Conservation (phyloP, 345 rosid species). For the Citrus inodora region DNA sequence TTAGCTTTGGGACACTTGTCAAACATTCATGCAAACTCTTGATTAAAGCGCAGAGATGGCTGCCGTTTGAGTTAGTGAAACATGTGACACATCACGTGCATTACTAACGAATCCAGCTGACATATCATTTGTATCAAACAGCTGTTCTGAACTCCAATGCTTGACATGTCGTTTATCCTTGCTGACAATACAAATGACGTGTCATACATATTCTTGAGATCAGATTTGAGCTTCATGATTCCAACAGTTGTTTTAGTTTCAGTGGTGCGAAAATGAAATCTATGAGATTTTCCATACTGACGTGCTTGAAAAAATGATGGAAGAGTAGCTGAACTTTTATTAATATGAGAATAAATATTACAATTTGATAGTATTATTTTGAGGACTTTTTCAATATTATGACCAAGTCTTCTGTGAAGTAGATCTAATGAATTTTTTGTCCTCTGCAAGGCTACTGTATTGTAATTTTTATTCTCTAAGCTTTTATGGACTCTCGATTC, state of each 20-base stretch:
- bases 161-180: too few species aligned
- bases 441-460: neutral
- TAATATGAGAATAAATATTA: neutral
- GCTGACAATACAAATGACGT: too few species aligned
- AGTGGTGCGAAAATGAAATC: neutral
- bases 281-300: neutral
- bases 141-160: too few species aligned
- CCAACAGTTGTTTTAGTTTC: neutral
- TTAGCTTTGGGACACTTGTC: too few species aligned
- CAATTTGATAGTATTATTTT: neutral
- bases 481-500: neutral
- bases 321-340: neutral
- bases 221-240: too few species aligned
- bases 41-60: too few species aligned
- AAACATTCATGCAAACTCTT: too few species aligned
- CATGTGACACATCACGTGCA: too few species aligned
- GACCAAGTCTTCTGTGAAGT: neutral
- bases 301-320: neutral
- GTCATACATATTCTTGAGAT: too few species aligned
- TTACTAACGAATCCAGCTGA: too few species aligned
- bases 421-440: neutral
- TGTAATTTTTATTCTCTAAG: neutral
- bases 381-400: neutral
- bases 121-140: too few species aligned
- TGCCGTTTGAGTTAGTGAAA: too few species aligned